phyloP scores from a whole-genome alignment of 202 grass and related monocot genomes.

The Sporobolus alterniflorus region DNA sequence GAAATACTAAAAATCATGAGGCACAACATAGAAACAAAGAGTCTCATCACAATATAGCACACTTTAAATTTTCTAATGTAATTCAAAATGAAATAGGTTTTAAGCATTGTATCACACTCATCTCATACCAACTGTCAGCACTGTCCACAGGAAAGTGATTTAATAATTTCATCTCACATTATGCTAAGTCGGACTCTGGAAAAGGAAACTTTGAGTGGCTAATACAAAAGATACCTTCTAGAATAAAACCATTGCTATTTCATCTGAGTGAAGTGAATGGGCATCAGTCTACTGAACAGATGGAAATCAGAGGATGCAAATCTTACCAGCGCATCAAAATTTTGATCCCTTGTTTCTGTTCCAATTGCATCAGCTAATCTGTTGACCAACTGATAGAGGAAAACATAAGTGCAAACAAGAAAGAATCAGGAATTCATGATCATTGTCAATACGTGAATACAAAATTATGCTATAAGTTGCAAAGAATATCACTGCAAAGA shows the following conservation, averaged over 20 bases:
- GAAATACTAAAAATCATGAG: not conserved
- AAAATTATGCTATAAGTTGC: not conserved
- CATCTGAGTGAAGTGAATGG: not conserved
- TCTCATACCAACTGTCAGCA: not conserved
- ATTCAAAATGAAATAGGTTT: not conserved
- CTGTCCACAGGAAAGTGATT: not conserved
- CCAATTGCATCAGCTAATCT: conserved; percentile 73
- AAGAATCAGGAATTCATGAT: not conserved
- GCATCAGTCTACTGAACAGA: not conserved
- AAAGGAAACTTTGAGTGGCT: not conserved
- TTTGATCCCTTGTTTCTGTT: conserved; percentile 62
- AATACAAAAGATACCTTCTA: not conserved
- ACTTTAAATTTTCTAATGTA: not conserved
- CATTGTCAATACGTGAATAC: not conserved
- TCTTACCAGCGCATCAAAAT: conserved; percentile 65
- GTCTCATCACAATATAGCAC: not conserved
- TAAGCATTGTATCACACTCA: not conserved
- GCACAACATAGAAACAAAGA: not conserved
- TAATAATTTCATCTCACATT: conserved; percentile 20
- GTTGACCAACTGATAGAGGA: conserved; percentile 51
- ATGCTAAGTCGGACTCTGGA: not conserved
- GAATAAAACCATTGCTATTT: not conserved
- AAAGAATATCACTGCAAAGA: not conserved
- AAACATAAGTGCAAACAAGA: conserved; percentile 18
- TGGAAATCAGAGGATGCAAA: conserved; percentile 14